Percentiles rank a stretch among this genome's conserved stretches.
Conservation (phyloP, 495 filamentous ascomycete genomes). For the Hyaloscypha finlandica region DNA sequence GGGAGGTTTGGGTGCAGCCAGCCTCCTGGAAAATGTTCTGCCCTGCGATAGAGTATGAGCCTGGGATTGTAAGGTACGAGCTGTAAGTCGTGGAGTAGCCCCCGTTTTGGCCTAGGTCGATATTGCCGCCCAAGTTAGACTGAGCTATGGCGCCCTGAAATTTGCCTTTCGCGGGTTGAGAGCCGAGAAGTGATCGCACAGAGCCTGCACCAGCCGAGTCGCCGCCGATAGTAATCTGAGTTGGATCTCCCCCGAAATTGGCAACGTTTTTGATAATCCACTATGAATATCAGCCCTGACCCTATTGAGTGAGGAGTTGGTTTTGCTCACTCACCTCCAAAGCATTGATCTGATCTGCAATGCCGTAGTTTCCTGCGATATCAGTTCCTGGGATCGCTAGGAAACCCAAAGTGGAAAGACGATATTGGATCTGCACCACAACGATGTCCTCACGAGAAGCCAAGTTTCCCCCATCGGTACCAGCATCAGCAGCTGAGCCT, state of each 20-base stretch:
- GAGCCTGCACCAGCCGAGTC: slow-evolving; percentile 70
- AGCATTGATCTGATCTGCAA: slow-evolving; percentile 43
- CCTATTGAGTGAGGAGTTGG: neutral
- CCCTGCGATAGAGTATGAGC: slow-evolving; percentile 41
- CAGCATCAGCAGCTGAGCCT: slow-evolving; percentile 47
- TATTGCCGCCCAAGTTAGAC: slow-evolving; percentile 49
- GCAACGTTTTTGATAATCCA: slow-evolving; percentile 72
- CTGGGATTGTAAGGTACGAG: slow-evolving; percentile 46
- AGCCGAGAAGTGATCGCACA: slow-evolving; percentile 39
- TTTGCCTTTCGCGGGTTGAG: slow-evolving; percentile 39
- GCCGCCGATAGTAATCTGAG: slow-evolving; percentile 67
- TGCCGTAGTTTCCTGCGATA: slow-evolving; percentile 42
- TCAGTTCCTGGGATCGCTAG: slow-evolving; percentile 21
- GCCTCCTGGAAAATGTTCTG: slow-evolving; percentile 40
- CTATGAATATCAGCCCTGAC: slow-evolving; percentile 57
- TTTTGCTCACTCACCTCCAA: slow-evolving; percentile 26
- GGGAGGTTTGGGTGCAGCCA: slow-evolving; percentile 37
- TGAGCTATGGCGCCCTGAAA: slow-evolving; percentile 45
- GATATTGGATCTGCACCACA: slow-evolving; percentile 44
- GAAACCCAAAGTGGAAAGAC: slow-evolving; percentile 28
- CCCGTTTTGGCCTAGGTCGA: slow-evolving; percentile 37
- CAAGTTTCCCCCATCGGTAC: slow-evolving; percentile 46
- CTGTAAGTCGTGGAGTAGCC: slow-evolving; percentile 53
- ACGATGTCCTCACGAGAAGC: slow-evolving; percentile 50
- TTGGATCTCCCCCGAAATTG: slow-evolving; percentile 69